Evolutionary conservation across 164 flowering plant genomes (phyloP).

Genomic region (Tetracentron sinense): DNA sequence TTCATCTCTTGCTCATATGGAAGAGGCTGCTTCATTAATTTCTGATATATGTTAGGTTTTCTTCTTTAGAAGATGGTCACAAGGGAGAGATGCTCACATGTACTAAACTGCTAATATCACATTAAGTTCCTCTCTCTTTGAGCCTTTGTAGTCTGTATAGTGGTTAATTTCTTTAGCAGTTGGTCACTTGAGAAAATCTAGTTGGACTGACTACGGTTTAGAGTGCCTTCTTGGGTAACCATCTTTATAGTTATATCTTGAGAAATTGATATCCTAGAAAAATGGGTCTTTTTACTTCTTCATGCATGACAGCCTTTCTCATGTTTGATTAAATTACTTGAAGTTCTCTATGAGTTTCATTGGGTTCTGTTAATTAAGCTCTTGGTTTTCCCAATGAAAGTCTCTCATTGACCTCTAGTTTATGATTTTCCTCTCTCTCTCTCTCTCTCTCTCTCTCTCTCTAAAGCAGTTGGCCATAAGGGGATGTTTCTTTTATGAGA

Average conservation of each 20-base stretch:
- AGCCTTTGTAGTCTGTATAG: neutral
- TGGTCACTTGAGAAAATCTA: conserved; percentile 26
- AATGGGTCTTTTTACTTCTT: conserved; percentile 6
- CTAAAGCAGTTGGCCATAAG: neutral
- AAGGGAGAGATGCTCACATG: conserved; percentile 5
- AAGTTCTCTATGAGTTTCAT: neutral
- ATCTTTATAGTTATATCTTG: conserved; percentile 9
- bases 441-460: conserved; percentile 1
- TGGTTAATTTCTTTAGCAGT: conserved; percentile 9
- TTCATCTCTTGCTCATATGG: neutral
- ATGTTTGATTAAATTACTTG: neutral
- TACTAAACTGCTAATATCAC: conserved; percentile 3
- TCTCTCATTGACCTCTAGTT: neutral
- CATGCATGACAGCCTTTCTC: neutral
- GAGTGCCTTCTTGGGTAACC: conserved; percentile 10
- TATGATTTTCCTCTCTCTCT: conserved; percentile 8
- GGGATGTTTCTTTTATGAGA: neutral
- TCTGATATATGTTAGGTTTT: no score
- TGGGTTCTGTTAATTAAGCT: conserved; percentile 10
- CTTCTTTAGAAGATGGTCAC: conserved; percentile 3
- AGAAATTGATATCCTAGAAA: conserved; percentile 15
- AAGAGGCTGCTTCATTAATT: no score
- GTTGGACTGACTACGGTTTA: neutral
- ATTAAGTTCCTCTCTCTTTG: conserved; percentile 2
- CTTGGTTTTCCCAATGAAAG: conserved; percentile 25